Conservation (phyloP, 2,329 filamentous ascomycete genomes). For the Massarina eburnea region DNA sequence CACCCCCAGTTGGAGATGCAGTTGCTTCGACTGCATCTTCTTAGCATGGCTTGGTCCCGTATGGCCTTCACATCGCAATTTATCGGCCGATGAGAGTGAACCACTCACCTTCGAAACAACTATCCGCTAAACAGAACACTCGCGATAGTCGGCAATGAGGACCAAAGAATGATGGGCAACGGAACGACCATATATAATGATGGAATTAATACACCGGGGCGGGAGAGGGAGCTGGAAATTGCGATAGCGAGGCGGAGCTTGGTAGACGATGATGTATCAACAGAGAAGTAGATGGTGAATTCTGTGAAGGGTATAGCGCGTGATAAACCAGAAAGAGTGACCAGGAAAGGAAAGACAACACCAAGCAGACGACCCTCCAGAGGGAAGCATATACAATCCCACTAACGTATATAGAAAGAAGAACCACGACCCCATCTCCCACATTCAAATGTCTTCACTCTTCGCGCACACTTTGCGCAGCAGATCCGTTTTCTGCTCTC, state of each 20-base stretch:
- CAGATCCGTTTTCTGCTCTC: constrained; percentile 25
- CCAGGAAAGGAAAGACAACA: constrained; percentile 6
- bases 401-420: not conserved
- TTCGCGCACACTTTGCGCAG: constrained; percentile 9
- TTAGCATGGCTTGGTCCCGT: not conserved
- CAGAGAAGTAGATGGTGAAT: not conserved
- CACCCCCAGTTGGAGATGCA: constrained; percentile 27
- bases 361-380: constrained; percentile 7
- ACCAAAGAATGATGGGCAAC: too few relatives aligned
- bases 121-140: too few relatives aligned
- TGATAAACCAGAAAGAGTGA: constrained; percentile 8
- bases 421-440: not conserved
- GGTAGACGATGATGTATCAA: not conserved
- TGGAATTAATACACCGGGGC: too few relatives aligned
- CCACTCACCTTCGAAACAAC: too few relatives aligned
- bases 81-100: too few relatives aligned
- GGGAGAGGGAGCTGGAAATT: not conserved
- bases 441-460: not conserved
- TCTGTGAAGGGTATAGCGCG: constrained; percentile 16
- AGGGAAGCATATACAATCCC: too few relatives aligned
- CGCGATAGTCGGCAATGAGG: too few relatives aligned
- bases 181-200: too few relatives aligned
- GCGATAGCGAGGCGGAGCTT: too few relatives aligned
- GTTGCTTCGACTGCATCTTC: not conserved
- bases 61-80: too few relatives aligned